A percentile compares a stretch with the other conserved stretches of the same genome.
These are phyloP conservation scores for Eucalyptus dawsonii DNA, from an alignment of 345 rosid species.

Conservation along the genomic window DNA sequence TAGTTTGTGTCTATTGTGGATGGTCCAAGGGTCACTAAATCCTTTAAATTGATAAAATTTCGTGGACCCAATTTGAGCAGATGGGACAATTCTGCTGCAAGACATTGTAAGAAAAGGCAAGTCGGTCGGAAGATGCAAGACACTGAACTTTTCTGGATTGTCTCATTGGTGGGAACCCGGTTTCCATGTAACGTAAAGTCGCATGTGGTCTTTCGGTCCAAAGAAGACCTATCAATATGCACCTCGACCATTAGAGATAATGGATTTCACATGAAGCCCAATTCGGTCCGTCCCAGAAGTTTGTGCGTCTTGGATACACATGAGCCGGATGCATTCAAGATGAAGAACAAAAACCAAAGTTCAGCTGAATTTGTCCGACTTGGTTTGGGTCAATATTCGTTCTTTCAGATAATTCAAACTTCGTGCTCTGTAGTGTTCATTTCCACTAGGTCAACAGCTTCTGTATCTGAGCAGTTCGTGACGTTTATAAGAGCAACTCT, in stretches of 20 bases:
- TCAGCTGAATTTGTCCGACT: not conserved
- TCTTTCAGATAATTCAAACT: not conserved
- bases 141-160: not conserved
- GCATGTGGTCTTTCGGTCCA: not conserved
- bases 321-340: not conserved
- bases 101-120: not conserved
- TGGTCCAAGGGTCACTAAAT: not conserved
- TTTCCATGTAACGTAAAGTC: not conserved
- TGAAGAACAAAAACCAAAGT: not conserved
- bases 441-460: not conserved
- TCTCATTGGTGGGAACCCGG: not conserved
- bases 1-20: not conserved
- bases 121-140: not conserved
- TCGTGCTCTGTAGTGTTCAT: not conserved
- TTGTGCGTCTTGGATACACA: not conserved
- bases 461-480: not conserved
- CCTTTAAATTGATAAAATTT: not conserved
- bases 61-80: not conserved
- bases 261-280: not conserved
- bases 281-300: not conserved
- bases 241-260: not conserved
- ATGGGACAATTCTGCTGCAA: not conserved
- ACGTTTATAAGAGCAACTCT: not conserved
- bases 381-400: not conserved
- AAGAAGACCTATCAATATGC: not conserved